These are phyloP conservation scores for Panicum hallii DNA, from an alignment of 202 grass and related monocot species.

Conservation along the genomic window DNA sequence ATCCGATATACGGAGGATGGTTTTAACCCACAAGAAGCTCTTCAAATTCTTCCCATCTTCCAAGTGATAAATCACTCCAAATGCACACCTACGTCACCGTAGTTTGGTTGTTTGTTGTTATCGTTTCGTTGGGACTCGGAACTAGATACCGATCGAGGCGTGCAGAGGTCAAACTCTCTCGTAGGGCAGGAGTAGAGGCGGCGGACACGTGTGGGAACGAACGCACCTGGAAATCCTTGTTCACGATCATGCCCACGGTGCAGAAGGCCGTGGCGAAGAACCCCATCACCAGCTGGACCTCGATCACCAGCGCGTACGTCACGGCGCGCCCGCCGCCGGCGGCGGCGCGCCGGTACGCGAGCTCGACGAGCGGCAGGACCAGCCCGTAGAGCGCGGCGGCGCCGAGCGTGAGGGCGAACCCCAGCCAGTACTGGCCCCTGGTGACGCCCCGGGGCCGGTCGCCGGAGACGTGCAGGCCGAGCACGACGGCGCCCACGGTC, in stretches of 20 bases:
- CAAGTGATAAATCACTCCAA: background rate
- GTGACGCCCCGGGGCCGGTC: constrained; percentile 67
- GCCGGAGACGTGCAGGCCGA: constrained; percentile 70
- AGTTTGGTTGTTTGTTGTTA: constrained; percentile 28
- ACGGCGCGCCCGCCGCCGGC: constrained; percentile 49
- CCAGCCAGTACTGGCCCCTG: constrained; percentile 62
- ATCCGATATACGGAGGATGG: no score
- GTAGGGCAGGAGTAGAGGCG: background rate
- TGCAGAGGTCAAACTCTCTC: background rate
- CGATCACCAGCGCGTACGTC: constrained; percentile 89
- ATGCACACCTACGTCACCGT: background rate
- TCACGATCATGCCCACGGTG: constrained; percentile 68
- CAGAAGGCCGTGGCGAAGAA: constrained; percentile 79
- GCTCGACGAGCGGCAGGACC: constrained; percentile 79
- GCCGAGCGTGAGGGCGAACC: constrained; percentile 74
- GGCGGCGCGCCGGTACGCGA: constrained; percentile 70
- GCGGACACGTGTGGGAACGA: background rate
- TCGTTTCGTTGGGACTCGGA: constrained; percentile 20
- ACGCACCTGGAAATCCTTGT: constrained; percentile 81
- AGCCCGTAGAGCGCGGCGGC: constrained; percentile 84
- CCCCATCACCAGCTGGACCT: constrained; percentile 92
- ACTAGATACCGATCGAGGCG: background rate
- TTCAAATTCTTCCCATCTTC: background rate
- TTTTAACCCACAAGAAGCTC: background rate
- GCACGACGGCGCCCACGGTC: constrained; percentile 67